A percentile compares a stretch with the other conserved stretches of the same genome.
Conservation (phyloP, 768 basidiomycete species). For the Grammothele lineata region DNA sequence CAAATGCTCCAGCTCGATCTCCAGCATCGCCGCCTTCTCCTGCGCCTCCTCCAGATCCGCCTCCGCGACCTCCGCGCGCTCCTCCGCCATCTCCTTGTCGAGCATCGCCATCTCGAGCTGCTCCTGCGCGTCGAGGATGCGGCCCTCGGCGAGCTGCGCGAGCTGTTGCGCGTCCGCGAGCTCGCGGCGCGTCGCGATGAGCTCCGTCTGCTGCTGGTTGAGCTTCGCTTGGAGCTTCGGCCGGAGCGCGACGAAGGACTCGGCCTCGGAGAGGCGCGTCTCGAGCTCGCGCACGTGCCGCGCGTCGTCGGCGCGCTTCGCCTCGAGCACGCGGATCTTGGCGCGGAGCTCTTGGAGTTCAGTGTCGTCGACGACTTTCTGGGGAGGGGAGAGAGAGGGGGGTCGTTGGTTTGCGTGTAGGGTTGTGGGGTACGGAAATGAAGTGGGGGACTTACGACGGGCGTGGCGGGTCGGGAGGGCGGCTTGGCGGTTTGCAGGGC, state of each 20-base stretch:
- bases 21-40: conserved; percentile 72
- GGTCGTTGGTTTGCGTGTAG: too few species aligned
- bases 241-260: conserved; percentile 76
- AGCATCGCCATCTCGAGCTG: conserved; percentile 93
- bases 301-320: conserved; percentile 81
- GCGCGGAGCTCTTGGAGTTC: conserved; percentile 79
- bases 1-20: conserved; percentile 81
- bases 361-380: conserved; percentile 43
- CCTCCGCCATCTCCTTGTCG: conserved; percentile 96
- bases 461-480: conserved; percentile 17
- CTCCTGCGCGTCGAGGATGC: conserved; percentile 77
- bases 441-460: conserved; percentile 18
- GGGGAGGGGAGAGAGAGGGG: background rate
- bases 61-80: conserved; percentile 78
- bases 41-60: conserved; percentile 72
- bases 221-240: conserved; percentile 92
- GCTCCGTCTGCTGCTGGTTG: conserved; percentile 72
- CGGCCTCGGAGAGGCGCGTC: conserved; percentile 76
- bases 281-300: conserved; percentile 84
- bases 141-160: conserved; percentile 62
- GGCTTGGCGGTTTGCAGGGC: too few species aligned
- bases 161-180: conserved; percentile 75
- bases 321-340: conserved; percentile 82
- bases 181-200: conserved; percentile 70
- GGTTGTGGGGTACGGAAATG: too few species aligned